Evolutionary conservation across 108 stramenopile genomes (phyloP).

Genomic region (Skeletonema grethae): DNA sequence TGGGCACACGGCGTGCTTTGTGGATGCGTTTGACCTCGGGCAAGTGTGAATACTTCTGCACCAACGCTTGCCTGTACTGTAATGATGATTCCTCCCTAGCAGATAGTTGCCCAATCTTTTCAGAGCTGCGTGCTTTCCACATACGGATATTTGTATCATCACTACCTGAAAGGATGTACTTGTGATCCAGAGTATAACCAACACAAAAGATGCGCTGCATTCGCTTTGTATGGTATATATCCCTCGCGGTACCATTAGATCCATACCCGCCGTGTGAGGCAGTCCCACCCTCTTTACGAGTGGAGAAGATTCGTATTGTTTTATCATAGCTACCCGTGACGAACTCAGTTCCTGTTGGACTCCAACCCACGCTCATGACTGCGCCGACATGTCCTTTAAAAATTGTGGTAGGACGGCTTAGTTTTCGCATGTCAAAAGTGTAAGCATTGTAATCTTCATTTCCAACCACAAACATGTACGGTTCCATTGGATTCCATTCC

Average conservation of each 20-base stretch:
- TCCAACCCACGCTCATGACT: conserved; percentile 92
- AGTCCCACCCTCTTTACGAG: conserved; percentile 55
- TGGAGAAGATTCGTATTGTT: conserved; percentile 91
- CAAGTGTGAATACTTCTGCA: conserved; percentile 88
- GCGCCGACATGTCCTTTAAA: conserved; percentile 98
- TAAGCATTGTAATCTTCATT: conserved; percentile 96
- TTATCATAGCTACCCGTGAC: conserved; percentile 95
- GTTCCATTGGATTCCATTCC: conserved; percentile 99
- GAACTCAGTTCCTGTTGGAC: conserved; percentile 97
- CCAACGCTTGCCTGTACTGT: conserved; percentile 88
- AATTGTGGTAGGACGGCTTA: conserved; percentile 82
- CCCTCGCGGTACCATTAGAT: conserved; percentile 65
- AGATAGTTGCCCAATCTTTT: conserved; percentile 87
- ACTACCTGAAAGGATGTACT: conserved; percentile 93
- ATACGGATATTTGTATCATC: conserved; percentile 98
- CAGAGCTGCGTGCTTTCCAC: conserved; percentile 95
- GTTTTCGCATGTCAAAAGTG: conserved; percentile 97
- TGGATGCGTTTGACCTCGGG: conserved; percentile 93
- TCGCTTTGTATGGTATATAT: conserved; percentile 97
- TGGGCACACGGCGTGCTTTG: conserved; percentile 88
- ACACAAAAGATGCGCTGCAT: conserved; percentile 99
- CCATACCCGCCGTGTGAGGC: conserved; percentile 20
- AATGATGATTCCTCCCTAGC: conserved; percentile 83
- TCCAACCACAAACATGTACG: conserved; percentile 96
- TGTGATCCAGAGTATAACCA: conserved; percentile 91